These are phyloP conservation scores for Extremus antarcticus DNA, from an alignment of 495 filamentous ascomycete species.

Conservation along the genomic window DNA sequence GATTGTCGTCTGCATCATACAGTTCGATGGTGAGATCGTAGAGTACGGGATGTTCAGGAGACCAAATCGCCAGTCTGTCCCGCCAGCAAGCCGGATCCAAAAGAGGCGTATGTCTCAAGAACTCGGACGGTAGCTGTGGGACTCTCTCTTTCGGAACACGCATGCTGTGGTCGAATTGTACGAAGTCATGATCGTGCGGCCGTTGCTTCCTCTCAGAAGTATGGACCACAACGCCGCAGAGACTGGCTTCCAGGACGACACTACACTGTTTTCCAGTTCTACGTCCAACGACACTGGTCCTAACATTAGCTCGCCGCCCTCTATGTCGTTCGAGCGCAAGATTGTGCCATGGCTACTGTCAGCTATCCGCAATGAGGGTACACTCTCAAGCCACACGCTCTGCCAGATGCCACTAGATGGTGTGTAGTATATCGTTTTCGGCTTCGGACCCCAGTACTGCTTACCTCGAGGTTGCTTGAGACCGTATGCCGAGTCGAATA, in stretches of 20 bases:
- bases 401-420: slow-evolving; percentile 25
- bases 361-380: slow-evolving; percentile 17
- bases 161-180: slow-evolving; percentile 14
- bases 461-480: slow-evolving; percentile 23
- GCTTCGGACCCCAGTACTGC: slow-evolving; percentile 23
- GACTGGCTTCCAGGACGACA: slow-evolving; percentile 19
- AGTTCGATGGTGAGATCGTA: slow-evolving; percentile 21
- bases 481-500: slow-evolving; percentile 25
- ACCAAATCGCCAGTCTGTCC: slow-evolving; percentile 19
- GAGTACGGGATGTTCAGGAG: slow-evolving; percentile 20
- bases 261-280: slow-evolving; percentile 11
- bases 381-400: slow-evolving; percentile 22
- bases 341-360: slow-evolving; percentile 22
- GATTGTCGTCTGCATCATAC: slow-evolving; percentile 3
- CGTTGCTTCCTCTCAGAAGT: slow-evolving; percentile 6
- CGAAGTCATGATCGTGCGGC: slow-evolving; percentile 14
- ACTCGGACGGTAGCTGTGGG: slow-evolving; percentile 6
- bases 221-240: slow-evolving; percentile 7
- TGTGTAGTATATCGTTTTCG: slow-evolving; percentile 22
- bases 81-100: slow-evolving; percentile 13
- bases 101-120: slow-evolving; percentile 3
- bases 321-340: slow-evolving; percentile 24
- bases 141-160: slow-evolving; percentile 12
- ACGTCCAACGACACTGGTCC: slow-evolving; percentile 16
- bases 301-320: slow-evolving; percentile 20